Evolutionary conservation across 768 basidiomycete genomes (phyloP), one percentile per base, ranked within the genome.

Genomic region (Hortiboletus campestris): DNA sequence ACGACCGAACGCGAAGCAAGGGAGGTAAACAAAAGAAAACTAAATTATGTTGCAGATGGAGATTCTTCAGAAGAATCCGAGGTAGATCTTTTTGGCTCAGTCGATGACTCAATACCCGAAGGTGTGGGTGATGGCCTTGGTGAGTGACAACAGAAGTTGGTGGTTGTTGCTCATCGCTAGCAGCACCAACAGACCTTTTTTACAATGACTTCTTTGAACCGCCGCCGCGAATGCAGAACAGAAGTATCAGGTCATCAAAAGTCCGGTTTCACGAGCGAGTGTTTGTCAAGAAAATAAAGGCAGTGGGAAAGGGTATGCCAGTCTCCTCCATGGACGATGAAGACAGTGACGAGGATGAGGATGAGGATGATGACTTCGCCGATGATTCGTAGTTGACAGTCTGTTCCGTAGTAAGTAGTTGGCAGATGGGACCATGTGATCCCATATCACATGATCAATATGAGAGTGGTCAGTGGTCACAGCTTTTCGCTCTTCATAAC

Each of bases 241-340:
- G 60, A 67, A 68, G 38, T 34, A 55, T 22, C 40, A 61, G 58
- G 40, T 65, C 68, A 13, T 57, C 61, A 39, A 82, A 78, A 53
- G 93, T 94, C 12, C 85, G 88, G 20, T 95, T 95, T 68, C 81
- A 86, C 64, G 88, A 91, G 5, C 79, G 86, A 63, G 93, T 95
- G 28, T 76, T 84, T 36, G 87, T 94, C 36, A 93, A 86, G 74
- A 88, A 82, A 44, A 93, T 94, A 65, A 86, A 85, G 62, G 75
- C 86, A 1, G 81, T 83, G 20, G 87, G 88, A 4, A 91, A 82
- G 67, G 83, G 81, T 45, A 73, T 82, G 51, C 82, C 86, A 5
- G 64, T 87, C 20, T 79, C 73, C 9, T 60, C 67, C 17, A 72
- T 78, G 64, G 71, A 65, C 31, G 67, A 65, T 1, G 70, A 68